These are phyloP conservation scores for Phytopythium montanum DNA, from an alignment of 352 stramenopile genomes.

Conservation along the genomic window DNA sequence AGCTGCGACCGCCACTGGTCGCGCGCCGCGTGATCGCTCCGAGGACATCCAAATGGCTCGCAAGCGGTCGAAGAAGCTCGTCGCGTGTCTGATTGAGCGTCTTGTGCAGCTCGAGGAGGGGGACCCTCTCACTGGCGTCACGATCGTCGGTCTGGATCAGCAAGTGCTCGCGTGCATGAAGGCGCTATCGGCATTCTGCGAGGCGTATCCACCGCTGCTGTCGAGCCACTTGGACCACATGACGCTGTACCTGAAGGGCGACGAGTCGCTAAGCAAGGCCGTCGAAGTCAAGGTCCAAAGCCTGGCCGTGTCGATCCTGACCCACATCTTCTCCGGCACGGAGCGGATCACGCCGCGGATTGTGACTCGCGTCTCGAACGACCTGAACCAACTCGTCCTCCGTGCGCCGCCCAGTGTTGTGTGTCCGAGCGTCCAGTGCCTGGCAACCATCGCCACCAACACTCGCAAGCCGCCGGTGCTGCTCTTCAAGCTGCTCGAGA, in stretches of 20 bases:
- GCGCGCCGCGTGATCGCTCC: conserved; percentile 35
- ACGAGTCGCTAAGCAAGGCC: conserved; percentile 49
- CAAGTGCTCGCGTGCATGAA: conserved; percentile 80
- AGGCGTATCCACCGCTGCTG: conserved; percentile 60
- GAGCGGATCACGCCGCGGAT: conserved; percentile 48
- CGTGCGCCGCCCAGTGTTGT: conserved; percentile 80
- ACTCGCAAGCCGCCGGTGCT: conserved; percentile 39
- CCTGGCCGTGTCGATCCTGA: conserved; percentile 58
- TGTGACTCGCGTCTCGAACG: conserved; percentile 38
- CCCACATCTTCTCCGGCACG: conserved; percentile 47
- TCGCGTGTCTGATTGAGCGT: conserved; percentile 55
- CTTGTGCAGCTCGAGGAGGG: conserved; percentile 78
- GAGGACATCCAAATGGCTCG: conserved; percentile 48
- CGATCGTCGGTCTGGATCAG: conserved; percentile 38
- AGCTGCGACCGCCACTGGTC: conserved; percentile 9
- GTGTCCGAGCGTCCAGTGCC: conserved; percentile 66
- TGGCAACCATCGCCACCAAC: conserved; percentile 45
- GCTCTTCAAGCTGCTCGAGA: conserved; percentile 62
- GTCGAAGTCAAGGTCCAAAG: conserved; percentile 56
- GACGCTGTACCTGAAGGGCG: conserved; percentile 65
- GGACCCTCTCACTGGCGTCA: conserved; percentile 45
- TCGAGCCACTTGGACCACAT: conserved; percentile 60
- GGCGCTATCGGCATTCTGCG: conserved; percentile 70
- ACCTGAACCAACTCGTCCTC: conserved; percentile 65
- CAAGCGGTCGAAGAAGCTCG: conserved; percentile 56